Evolutionary conservation across 2,329 filamentous ascomycete species (phyloP), one percentile per base, ranked within the genome.

Genomic region (Cercospora beticola): DNA sequence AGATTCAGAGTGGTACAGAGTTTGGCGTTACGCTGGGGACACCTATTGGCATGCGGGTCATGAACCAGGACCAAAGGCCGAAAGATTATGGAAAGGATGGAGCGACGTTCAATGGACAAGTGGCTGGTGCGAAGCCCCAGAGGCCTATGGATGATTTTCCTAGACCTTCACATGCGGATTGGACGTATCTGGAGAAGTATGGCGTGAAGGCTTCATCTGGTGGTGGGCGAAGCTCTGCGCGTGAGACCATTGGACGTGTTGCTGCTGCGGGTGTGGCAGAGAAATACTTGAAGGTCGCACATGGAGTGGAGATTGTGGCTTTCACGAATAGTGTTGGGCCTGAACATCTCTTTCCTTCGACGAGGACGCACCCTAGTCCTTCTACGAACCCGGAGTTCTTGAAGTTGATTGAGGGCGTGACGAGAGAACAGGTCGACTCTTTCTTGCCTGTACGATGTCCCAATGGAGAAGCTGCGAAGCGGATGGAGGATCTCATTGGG

Each of bases 121-220:
- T 21, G 16, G 62, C 62, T 26, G 62, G 62, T 10, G 52, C 52
- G 26, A 65, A 65, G 12, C 49, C 62, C 14, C 36, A 40, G 26
- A 87, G 88, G 78, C 97, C 94, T 31, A 97, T 97, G 88, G 92
- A 98, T 81, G 83, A 89, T 71, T 98, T 91, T 86, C 95, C 95
- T 4, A 88, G 95, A 62, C 95, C 94, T 40, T 93, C 89, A 79
- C 95, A 98, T 82, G 94, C 95, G 69, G 94, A 98, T 82, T 97
- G 91, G 88, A 98, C 95, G 69, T 98, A 98, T 83, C 86, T 97
- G 70, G 92, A 97, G 81, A 98, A 98, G 83, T 99, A 99, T 80
- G 94, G 94, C 67, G 89, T 96, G 74, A 96, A 96, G 84, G 93
- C 95, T 43, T 92, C 89, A 79, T 93, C 90, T 70, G 94, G 95